Evolutionary conservation across 2,329 filamentous ascomycete genomes (phyloP), one percentile per base, ranked within the genome.

Genomic region (Fusarium sp.): DNA sequence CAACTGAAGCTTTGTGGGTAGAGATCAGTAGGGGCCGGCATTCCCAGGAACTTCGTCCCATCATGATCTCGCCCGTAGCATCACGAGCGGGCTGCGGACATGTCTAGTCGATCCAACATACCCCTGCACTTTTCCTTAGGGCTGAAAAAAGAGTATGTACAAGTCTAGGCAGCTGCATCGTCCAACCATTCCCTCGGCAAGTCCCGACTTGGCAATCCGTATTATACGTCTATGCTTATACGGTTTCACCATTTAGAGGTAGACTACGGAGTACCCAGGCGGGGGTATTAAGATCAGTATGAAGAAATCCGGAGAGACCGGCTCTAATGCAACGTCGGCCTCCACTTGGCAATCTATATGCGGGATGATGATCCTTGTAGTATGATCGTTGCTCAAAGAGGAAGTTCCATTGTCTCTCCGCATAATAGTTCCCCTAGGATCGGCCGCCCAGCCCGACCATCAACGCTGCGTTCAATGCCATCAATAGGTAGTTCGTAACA

Each of bases 331-430:
- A n/a, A 54, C 33, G 23, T 57, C 54, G 39, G 54, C 14, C 29
- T 25, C n/a, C 33, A 57, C 27, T 35, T 27, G 39, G 54, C 9
- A 27, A 33, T 57, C 54, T 57, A 23, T 25, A 35, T 48, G 54
- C 29, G 10, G 39, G 33, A n/a, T n/a, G 49, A 39, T 27, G 49
- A 54, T 54, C 49, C 10, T n/a, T 11, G 29, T 46, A 39, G 54
- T 27, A 12, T 57, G 54, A 25, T 57, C 23, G 19, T 35, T 21
- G 23, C 54, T 48, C 39, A 48, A 57, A 46, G 29, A 33, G 39
- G 54, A 57, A 57, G 54, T 48, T 57, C 54, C n/a, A 35, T 57
- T n/a, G 4, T n/a, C 38, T 25, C 38, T 35, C 39, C 15, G 7
- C 18, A 16, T n/a, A 46, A 56, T 56, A 31, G 27, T 46, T 25